Base-by-base conservation (phyloP, 129 eudicot species). In the Erigeron canadensis region DNA sequence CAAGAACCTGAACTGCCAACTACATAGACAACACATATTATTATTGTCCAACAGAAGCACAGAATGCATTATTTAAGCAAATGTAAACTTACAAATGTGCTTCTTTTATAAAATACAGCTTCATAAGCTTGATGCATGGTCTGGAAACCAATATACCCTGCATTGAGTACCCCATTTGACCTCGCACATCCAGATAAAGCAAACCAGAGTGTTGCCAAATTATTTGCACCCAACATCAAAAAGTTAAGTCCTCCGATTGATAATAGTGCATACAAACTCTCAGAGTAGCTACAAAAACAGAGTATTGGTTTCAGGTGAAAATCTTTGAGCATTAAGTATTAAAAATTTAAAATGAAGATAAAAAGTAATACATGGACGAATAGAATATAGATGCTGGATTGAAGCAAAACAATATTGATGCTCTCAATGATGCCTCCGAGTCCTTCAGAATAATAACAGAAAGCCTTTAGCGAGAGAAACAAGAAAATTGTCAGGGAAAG, bases 341-440 rank as follows among this genome's bases (percentile, higher is more conserved):
- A 65, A 8, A 37, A 38, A 11, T 12, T 15, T 67, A 59, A 5
- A 19, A 78, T 64, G 61, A 62, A 71, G 77, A 12, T 53, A 58
- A 58, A 61, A 37, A 63, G 70, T 18, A 62, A 65, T 93, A 89
- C 98, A 93, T 80, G 74, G 98, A 87, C 37, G 96, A 85, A 88
- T 85, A 93, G 81, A 93, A 93, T 80, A 89, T 87, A 75, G 98
- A 93, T 61, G 98, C 98, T 65, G 98, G 98, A 79, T 87, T 93
- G 80, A 93, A 87, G 90, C 96, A 93, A 81, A 93, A 93, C 86
- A 93, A 75, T 12, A 85, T 73, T 48, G 98, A 83, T 74, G 96
- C 95, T 76, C 92, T 86, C 82, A 93, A 37, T 12, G 95, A 84
- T 65, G 83, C 86, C 71, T 81, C 79, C 7, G 74, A 64, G 72